Evolutionary conservation across 805 yeast genomes (phyloP).

Genomic region (Candida insectorum): DNA sequence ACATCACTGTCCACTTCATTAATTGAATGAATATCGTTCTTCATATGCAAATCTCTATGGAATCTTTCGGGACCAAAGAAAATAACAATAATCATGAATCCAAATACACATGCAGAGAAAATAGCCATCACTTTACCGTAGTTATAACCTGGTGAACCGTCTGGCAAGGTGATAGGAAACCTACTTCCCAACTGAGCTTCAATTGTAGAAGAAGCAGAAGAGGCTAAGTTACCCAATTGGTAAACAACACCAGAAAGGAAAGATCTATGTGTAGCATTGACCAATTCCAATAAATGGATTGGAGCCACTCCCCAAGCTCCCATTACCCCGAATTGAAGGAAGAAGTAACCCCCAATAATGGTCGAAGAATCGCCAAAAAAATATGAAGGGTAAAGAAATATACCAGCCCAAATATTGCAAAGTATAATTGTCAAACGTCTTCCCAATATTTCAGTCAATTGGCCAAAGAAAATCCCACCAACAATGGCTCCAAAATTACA

Average conservation of each 20-base stretch:
- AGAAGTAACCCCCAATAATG: conserved; percentile 59
- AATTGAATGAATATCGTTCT: conserved; percentile 1
- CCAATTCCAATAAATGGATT: conserved; percentile 60
- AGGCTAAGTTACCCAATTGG: conserved; percentile 71
- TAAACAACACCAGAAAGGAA: conserved; percentile 61
- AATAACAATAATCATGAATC: conserved; percentile 7
- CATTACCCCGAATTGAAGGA: conserved; percentile 47
- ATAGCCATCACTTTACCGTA: conserved; percentile 46
- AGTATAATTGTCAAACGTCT: conserved; percentile 54
- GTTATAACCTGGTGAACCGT: conserved; percentile 33
- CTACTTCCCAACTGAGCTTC: conserved; percentile 59
- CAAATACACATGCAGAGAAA: conserved; percentile 12
- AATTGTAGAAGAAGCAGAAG: conserved; percentile 69
- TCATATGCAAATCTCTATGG: conserved; percentile 10
- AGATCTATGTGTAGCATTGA: conserved; percentile 51
- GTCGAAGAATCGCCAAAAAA: conserved; percentile 39
- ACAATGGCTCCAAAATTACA: conserved; percentile 65
- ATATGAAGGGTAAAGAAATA: conserved; percentile 62
- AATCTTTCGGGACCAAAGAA: conserved; percentile 12
- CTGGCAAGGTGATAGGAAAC: conserved; percentile 47
- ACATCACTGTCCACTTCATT: not conserved
- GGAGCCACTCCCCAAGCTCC: conserved; percentile 76
- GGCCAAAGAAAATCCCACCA: conserved; percentile 65
- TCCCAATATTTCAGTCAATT: conserved; percentile 54
- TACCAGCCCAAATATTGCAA: conserved; percentile 54